These are phyloP conservation scores for Candida krabiensis DNA, from an alignment of 805 yeast species.

Conservation along the genomic window DNA sequence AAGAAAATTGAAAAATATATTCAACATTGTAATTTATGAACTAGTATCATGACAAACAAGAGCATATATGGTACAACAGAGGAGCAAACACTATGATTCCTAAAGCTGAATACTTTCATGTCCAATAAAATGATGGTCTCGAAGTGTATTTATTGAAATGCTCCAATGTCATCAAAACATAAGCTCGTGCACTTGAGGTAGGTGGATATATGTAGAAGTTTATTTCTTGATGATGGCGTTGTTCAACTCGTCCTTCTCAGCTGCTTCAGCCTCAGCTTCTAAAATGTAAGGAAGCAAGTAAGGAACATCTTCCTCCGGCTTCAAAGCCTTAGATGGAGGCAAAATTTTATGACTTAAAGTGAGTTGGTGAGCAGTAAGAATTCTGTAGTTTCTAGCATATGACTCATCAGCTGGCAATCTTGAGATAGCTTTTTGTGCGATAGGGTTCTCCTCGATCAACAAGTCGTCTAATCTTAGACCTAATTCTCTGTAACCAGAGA, in stretches of 20 bases:
- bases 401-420: constrained; percentile 84
- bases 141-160: too few relatives aligned
- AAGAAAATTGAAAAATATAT: too few relatives aligned
- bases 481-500: constrained; percentile 91
- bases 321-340: constrained; percentile 75
- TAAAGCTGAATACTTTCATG: too few relatives aligned
- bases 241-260: constrained; percentile 87
- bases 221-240: constrained; percentile 49
- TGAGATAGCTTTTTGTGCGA: constrained; percentile 79
- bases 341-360: constrained; percentile 81
- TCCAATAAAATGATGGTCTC: too few relatives aligned
- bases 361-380: constrained; percentile 88
- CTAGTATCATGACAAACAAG: not conserved
- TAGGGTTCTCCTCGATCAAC: constrained; percentile 82
- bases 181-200: too few relatives aligned
- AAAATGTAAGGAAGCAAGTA: constrained; percentile 86
- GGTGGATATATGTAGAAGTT: constrained; percentile 4
- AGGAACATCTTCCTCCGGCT: constrained; percentile 76
- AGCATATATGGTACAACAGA: not conserved
- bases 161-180: too few relatives aligned
- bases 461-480: constrained; percentile 90
- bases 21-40: not conserved
- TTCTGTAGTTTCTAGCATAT: constrained; percentile 91
- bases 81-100: not conserved
- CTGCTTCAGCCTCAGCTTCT: constrained; percentile 91